Base-by-base conservation (phyloP, 331 rosid species). In the Acacia concinna region DNA sequence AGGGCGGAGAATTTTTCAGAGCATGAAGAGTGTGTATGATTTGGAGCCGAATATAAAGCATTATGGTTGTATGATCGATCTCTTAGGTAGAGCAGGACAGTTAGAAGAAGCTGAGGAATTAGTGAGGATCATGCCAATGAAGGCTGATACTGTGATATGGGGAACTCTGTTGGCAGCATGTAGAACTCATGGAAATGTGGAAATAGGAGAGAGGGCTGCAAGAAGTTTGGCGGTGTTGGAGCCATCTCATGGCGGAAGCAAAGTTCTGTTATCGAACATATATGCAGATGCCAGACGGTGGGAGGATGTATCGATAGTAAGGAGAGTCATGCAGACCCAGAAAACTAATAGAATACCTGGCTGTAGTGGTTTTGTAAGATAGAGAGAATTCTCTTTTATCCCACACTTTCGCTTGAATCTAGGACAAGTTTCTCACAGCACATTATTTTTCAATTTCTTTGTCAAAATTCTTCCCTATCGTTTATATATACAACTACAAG, bases 11-110 rank as follows among this genome's bases (percentile, higher is more conserved):
- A 85, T 90, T 79, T 95, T 95, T 78, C 77, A 77, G 83, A 87
- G 84, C 77, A 95, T 95, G 99, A 91, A 86, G 74, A 83, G 79
- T 73, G 85, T 85, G 31, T 86, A 91, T 80, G 81, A 83, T 44
- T 20, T 93, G 60, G 92, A 93, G 87, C 98, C 99, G 46, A 90
- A 89, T 70, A 84, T 90, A 83, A 93, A 90, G 89, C 99, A 95
- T 82, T 95, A 95, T 83, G 99, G 97, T 17, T 93, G 99, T 82
- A 87, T 93, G 91, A 82, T 91, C 78, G 99, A 93, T 93, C 96
- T 95, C 71, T 84, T 91, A 32, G 99, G 99, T 20, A 85, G 97
- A 85, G 93, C 97, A 3, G 98, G 98, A 63, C 84, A 85, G 21
- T 67, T 95, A 69, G 88, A 84, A 83, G 98, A 91, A 78, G 98